Base-by-base conservation (phyloP, 176 grass and related monocot species). In the Oryza rufipogon region DNA sequence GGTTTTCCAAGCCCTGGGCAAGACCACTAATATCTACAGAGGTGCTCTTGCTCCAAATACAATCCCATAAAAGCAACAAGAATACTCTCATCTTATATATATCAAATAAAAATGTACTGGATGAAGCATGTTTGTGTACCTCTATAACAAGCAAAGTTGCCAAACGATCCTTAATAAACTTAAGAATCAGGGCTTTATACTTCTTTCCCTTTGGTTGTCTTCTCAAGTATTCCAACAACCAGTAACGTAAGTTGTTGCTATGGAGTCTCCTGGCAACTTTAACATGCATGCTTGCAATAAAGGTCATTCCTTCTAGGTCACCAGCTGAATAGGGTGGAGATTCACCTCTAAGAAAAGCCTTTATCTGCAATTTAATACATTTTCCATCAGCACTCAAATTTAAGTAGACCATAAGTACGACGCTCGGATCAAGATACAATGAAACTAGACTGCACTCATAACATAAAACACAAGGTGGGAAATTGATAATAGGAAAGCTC, bases 141-240 rank as follows among this genome's bases (percentile, higher is more conserved):
- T 98, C 93, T 46, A 92, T 15, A 71, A 98, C 32, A 82, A 98
- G 93, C 89, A 98, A 75, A 79, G 25, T 67, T 78, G 93, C 93
- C 49, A 88, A 84, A 64, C 87, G 89, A 85, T 90, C 91, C 73
- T 95, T 98, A 39, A 93, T 74, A 63, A 98, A 95, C 45, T 78
- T 90, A 76, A 98, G 91, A 83, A 98, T 75, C 73, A 98, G 63
- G 72, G 96, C 89, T 78, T 54, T 85, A 80, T 91, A 95, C 64
- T 51, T 89, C 76, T 86, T 91, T 48, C 91, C 87, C 71, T 84
- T 91, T 66, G 75, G 89, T 41, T 95, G 93, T 81, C 96, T 89
- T 82, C 89, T 93, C 76, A 98, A 90, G 70, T 95, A 93, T 83
- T 95, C 96, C 77, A 98, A 85, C 60, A 93, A 80, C 96, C 96